Percentiles rank a stretch among this genome's conserved stretches.
phyloP scores from a whole-genome alignment of 345 rosid species.

The Boechera divaricarpa region DNA sequence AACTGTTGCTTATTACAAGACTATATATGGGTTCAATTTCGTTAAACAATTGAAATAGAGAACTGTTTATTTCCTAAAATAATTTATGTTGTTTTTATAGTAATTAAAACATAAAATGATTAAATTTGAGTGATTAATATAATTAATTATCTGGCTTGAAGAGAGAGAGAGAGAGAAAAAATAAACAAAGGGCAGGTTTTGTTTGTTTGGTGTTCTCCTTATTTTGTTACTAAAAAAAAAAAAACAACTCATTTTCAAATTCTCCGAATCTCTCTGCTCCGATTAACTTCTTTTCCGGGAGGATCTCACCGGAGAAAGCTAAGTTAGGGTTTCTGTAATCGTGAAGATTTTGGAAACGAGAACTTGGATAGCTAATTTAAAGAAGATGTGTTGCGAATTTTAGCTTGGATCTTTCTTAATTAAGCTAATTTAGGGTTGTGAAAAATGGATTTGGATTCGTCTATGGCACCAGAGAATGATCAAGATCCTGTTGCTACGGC shows the following conservation, averaged over 20 bases:
- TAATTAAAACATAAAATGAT: not conserved
- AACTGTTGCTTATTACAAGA: not conserved
- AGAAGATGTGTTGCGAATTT: conserved; percentile 37
- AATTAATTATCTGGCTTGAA: conserved; percentile 1
- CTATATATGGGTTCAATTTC: not conserved
- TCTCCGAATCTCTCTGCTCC: not conserved
- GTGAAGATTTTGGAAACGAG: not conserved
- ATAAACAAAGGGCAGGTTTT: conserved; percentile 12
- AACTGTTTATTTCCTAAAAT: not conserved
- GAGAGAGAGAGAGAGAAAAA: conserved; percentile 21
- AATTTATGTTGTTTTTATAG: not conserved
- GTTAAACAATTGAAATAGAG: not conserved
- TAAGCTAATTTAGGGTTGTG: conserved; percentile 42
- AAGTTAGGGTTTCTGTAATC: conserved; percentile 53
- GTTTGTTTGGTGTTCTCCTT: not conserved
- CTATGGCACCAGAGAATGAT: conserved; percentile 70
- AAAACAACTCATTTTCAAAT: not conserved
- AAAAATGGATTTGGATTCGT: conserved; percentile 78
- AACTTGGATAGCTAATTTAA: conserved; percentile 20
- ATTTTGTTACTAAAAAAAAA: not conserved
- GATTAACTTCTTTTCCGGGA: not conserved
- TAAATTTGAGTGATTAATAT: not conserved
- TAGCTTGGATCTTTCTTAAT: conserved; percentile 47
- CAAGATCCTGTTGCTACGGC: conserved; percentile 50
- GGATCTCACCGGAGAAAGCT: conserved; percentile 27